Base-by-base conservation (phyloP, 208 protist genomes). In the Acanthamoeba healyi region DNA sequence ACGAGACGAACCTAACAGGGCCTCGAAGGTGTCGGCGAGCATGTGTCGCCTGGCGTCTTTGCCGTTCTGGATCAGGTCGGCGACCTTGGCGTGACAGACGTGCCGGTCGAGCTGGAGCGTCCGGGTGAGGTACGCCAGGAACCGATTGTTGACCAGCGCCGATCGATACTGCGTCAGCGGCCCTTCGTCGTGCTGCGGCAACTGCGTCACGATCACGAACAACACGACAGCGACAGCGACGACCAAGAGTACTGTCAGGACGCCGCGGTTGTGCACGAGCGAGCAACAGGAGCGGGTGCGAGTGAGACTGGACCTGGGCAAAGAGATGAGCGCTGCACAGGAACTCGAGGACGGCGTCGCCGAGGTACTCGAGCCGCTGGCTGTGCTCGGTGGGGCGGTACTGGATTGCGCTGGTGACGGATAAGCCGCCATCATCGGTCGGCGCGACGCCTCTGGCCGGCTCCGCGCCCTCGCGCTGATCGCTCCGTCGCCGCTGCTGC, bases 301-400 rank as follows among this genome's bases (percentile, higher is more conserved):
- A 5, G 67, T 44, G 67, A n/a, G 63, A n/a, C 32, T 29, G 34
- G 40, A n/a, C 79, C 79, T 87, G 79, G 4, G 17, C 12, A 36
- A 87, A 87, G 42, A 87, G 49, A 44, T 40, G 26, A 7, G 32
- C n/a, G 79, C 42, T 87, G 49, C 79, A 87, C 4, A 61, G 56
- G 34, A 87, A 87, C 19, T 87, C 79, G 46, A 87, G 79, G n/a
- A 87, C 49, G 79, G 79, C 79, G 32, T 87, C 79, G 79, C 79
- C 79, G 26, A 87, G 32, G 79, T 42, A 87, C 22, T 87, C 79
- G 29, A 87, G 49, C 5, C 79, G 79, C 79, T 87, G 79, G 79
- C 61, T 87, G 44, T 87, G 38, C 26, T 63, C 34, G 42, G 61
- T 26, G 17, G 36, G 36, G 5, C 29, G 3, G 67, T n/a, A 77